A percentile compares a stretch with the other conserved stretches of the same genome.
Evolutionary conservation across 768 basidiomycete species (phyloP).

Genomic region (Pulveroboletus ravenelii): DNA sequence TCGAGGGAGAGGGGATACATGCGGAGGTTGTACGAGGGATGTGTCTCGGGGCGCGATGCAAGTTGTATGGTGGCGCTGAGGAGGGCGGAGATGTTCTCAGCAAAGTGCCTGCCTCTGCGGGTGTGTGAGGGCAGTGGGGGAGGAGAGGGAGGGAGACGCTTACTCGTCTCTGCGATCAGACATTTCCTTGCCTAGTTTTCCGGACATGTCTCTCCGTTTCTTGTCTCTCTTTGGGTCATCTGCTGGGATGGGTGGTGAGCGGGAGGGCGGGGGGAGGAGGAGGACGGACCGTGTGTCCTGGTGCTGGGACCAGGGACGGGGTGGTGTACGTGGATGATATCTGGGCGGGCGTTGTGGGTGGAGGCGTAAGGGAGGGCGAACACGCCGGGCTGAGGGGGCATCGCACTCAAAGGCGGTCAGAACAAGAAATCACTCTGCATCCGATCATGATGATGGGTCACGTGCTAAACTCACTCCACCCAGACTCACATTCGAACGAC

Average conservation of each 20-base stretch:
- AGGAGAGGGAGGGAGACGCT: constrained; percentile 21
- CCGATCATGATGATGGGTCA: constrained; percentile 24
- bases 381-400: constrained; percentile 69
- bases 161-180: constrained; percentile 74
- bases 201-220: constrained; percentile 64
- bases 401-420: constrained; percentile 21
- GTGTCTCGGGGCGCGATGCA: constrained; percentile 61
- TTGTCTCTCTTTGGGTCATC: constrained; percentile 58
- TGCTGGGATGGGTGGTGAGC: constrained; percentile 23
- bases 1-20: constrained; percentile 71
- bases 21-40: constrained; percentile 63
- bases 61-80: constrained; percentile 57
- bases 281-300: constrained; percentile 34
- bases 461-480: neutral
- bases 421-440: constrained; percentile 8
- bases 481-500: too few relatives aligned
- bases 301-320: constrained; percentile 40
- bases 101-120: constrained; percentile 54
- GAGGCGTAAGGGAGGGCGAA: constrained; percentile 58
- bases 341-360: constrained; percentile 39
- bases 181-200: constrained; percentile 69
- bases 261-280: constrained; percentile 16
- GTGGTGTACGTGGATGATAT: constrained; percentile 35
- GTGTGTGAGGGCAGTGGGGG: constrained; percentile 12
- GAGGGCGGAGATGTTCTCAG: constrained; percentile 59